phyloP scores from a whole-genome alignment of 441 rosid genomes.

The Brassica balearica region DNA sequence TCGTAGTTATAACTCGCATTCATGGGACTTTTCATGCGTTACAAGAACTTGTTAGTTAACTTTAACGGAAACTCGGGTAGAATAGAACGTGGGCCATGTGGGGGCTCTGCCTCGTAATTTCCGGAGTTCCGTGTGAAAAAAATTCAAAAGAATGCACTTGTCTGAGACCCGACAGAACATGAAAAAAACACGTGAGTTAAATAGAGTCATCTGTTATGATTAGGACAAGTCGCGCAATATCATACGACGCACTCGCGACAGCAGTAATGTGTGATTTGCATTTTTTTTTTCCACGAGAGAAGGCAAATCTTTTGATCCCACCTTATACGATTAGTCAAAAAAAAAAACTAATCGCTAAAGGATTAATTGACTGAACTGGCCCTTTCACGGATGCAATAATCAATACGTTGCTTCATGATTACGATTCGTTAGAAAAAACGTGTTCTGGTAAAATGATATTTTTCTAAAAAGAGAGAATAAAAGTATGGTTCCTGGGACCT shows the following conservation, averaged over 20 bases:
- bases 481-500: constrained; percentile 2
- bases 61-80: constrained; percentile 17
- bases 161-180: constrained; percentile 24
- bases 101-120: background rate
- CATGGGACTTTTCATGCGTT: background rate
- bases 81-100: constrained; percentile 18
- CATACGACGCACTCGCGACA: constrained; percentile 14
- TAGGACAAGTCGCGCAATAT: constrained; percentile 26
- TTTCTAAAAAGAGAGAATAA: background rate
- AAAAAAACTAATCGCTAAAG: background rate
- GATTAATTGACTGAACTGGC: background rate
- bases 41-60: constrained; percentile 9
- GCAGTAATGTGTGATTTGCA: constrained; percentile 29
- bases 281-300: constrained; percentile 23
- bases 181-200: constrained; percentile 35
- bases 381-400: constrained; percentile 29
- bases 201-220: constrained; percentile 15
- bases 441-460: constrained; percentile 11
- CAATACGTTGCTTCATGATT: constrained; percentile 20
- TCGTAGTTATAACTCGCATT: background rate
- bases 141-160: constrained; percentile 21
- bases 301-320: constrained; percentile 18
- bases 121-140: constrained; percentile 17
- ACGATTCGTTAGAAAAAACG: constrained; percentile 33
- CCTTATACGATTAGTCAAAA: constrained; percentile 29